Base-by-base conservation (phyloP, 208 protist genomes). In the Angomonas deanei region DNA sequence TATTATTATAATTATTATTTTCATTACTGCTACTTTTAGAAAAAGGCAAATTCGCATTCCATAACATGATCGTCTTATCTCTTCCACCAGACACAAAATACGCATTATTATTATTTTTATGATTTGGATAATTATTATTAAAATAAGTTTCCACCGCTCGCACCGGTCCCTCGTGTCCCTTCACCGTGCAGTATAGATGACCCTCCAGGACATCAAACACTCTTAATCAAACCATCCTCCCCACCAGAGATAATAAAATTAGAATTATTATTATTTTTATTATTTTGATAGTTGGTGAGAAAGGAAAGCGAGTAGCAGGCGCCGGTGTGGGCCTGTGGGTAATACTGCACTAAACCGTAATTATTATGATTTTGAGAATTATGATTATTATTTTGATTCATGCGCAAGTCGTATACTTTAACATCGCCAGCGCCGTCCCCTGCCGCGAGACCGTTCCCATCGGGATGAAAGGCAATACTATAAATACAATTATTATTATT, bases 351-450 rank as follows among this genome's bases (percentile, higher is more conserved):
- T 2, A 96, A 67, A 21, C 69, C 71, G 32, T 85, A 82, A 32
- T 54, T 65, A 2, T 31, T n/a, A 42, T 8, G 15, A 8, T 8
- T n/a, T n/a, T 8, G 15, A 15, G 36, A 28, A 28, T 27, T 28
- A 1, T 10, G 19, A 50, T 24, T 56, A 17, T 28, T 6, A n/a
- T 26, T n/a, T 15, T n/a, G 10, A 6, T 6, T n/a, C 5, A 5
- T 50, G 21, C 93, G 85, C 21, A 97, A 66, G 65, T 97, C 91
- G 61, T 82, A 97, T 3, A 97, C n/a, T 26, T 93, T 91, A n/a
- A 97, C 63, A 15, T 71, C 77, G 33, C 84, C 74, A 69, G 79
- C 77, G 11, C 68, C 77, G 52, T 84, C 78, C 4, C 84, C 77
- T 39, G 74, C 82, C 11, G 86, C 93, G 17, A 97, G 60, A 58